Evolutionary conservation across 75 land plant genomes (phyloP).

Genomic region (Sequoia sempervirens): DNA sequence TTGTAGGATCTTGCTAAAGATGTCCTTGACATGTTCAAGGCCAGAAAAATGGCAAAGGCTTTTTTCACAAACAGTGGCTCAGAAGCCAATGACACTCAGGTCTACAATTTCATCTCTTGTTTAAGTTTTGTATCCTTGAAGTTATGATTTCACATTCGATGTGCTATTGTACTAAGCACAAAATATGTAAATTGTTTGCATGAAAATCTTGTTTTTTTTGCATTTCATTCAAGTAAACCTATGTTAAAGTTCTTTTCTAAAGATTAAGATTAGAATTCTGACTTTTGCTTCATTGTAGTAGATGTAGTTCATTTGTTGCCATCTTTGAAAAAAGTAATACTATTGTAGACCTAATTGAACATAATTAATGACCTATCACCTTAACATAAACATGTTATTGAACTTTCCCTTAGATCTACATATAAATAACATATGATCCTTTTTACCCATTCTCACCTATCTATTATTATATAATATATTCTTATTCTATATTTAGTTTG

Average conservation of each 20-base stretch:
- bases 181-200: neutral
- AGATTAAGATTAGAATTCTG: neutral
- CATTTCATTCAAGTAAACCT: neutral
- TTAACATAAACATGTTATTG: too few relatives aligned
- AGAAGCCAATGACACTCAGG: constrained; percentile 99
- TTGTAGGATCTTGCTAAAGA: constrained; percentile 91
- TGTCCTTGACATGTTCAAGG: constrained; percentile 69
- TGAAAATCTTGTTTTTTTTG: neutral
- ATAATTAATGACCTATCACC: too few relatives aligned
- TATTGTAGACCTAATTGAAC: too few relatives aligned
- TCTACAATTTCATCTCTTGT: constrained; percentile 12
- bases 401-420: too few relatives aligned
- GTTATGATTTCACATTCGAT: neutral
- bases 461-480: too few relatives aligned
- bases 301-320: neutral
- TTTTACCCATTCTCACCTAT: too few relatives aligned
- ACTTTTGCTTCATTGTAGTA: neutral
- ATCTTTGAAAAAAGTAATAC: neutral
- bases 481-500: too few relatives aligned
- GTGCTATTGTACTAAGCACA: neutral
- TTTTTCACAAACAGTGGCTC: constrained; percentile 95
- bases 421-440: too few relatives aligned
- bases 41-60: constrained; percentile 79
- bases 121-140: neutral
- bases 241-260: neutral